A percentile compares a stretch with the other conserved stretches of the same genome.
Evolutionary conservation across 2,329 filamentous ascomycete species (phyloP).

Genomic region (Domatiomyces globalis): DNA sequence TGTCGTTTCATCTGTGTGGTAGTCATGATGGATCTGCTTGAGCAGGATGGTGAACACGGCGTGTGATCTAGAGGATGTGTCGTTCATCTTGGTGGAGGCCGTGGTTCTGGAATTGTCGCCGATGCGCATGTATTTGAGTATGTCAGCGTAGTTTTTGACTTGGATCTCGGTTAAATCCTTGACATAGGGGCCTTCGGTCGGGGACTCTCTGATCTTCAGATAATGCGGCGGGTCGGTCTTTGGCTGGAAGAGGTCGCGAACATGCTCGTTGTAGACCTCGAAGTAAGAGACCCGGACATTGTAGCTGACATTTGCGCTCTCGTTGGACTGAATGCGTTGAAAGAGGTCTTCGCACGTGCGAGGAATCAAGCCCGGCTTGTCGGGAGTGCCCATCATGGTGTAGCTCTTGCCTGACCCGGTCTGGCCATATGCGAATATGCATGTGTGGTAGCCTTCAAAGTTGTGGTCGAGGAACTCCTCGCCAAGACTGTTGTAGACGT

Average conservation of each 20-base stretch:
- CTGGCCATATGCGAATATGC: slow-evolving; percentile 97
- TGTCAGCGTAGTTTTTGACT: slow-evolving; percentile 72
- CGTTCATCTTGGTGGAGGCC: slow-evolving; percentile 98
- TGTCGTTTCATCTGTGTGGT: slow-evolving; percentile 94
- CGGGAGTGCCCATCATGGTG: slow-evolving; percentile 84
- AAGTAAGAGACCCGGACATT: slow-evolving; percentile 97
- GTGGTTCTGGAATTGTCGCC: slow-evolving; percentile 79
- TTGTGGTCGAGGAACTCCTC: slow-evolving; percentile 98
- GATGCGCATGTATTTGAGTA: slow-evolving; percentile 77
- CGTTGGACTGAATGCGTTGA: slow-evolving; percentile 71
- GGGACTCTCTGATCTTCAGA: slow-evolving; percentile 92
- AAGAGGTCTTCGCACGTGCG: slow-evolving; percentile 93
- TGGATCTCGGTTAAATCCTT: slow-evolving; percentile 91
- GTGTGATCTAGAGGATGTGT: slow-evolving; percentile 90
- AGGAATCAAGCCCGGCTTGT: slow-evolving; percentile 82
- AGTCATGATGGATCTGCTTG: slow-evolving; percentile 95
- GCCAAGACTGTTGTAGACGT: slow-evolving; percentile 85
- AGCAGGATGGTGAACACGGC: slow-evolving; percentile 96
- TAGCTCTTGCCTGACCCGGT: slow-evolving; percentile 97
- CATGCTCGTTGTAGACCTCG: slow-evolving; percentile 98
- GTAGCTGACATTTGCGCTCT: slow-evolving; percentile 86
- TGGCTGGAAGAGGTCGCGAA: slow-evolving; percentile 79
- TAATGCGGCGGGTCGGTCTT: slow-evolving; percentile 71
- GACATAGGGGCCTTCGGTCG: slow-evolving; percentile 88
- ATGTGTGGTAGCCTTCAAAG: slow-evolving; percentile 97